Percentiles rank a stretch among this genome's conserved stretches.
Evolutionary conservation across 371 early-diverging fungal genomes (phyloP).

Genomic region (Rhizomucor pusillus): DNA sequence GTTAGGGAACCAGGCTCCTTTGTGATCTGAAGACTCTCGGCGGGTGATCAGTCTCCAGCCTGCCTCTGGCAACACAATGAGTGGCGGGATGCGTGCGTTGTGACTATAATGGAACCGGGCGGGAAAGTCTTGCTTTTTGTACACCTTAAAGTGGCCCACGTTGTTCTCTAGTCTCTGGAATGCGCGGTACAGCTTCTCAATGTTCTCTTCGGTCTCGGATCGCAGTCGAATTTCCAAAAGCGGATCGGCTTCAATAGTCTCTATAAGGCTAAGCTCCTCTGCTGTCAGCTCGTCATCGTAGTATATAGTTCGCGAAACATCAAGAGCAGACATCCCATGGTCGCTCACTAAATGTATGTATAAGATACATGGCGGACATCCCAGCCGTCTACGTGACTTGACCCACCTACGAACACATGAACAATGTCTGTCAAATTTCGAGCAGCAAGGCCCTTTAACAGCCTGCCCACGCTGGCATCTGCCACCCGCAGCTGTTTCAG

Average conservation of each 20-base stretch:
- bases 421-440: constrained; percentile 69
- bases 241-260: constrained; percentile 30
- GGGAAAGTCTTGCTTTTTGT: constrained; percentile 64
- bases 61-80: constrained; percentile 68
- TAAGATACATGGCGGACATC: no score
- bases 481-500: constrained; percentile 38
- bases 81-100: constrained; percentile 67
- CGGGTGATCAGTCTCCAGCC: constrained; percentile 61
- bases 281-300: constrained; percentile 64
- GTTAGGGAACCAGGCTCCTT: constrained; percentile 25
- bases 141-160: constrained; percentile 57
- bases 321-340: constrained; percentile 86
- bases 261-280: constrained; percentile 30
- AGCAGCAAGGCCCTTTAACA: constrained; percentile 54
- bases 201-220: constrained; percentile 19
- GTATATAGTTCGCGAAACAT: constrained; percentile 56
- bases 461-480: constrained; percentile 65
- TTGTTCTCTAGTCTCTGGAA: constrained; percentile 24
- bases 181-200: constrained; percentile 34
- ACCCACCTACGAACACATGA: constrained; percentile 82
- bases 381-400: no score
- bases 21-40: constrained; percentile 24
- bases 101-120: constrained; percentile 56
- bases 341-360: no score
- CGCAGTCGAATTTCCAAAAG: constrained; percentile 45